A percentile compares a stretch with the other conserved stretches of the same genome.
These are phyloP conservation scores for Penicillium nordicum DNA, from an alignment of 2,329 filamentous ascomycete genomes.

Conservation along the genomic window DNA sequence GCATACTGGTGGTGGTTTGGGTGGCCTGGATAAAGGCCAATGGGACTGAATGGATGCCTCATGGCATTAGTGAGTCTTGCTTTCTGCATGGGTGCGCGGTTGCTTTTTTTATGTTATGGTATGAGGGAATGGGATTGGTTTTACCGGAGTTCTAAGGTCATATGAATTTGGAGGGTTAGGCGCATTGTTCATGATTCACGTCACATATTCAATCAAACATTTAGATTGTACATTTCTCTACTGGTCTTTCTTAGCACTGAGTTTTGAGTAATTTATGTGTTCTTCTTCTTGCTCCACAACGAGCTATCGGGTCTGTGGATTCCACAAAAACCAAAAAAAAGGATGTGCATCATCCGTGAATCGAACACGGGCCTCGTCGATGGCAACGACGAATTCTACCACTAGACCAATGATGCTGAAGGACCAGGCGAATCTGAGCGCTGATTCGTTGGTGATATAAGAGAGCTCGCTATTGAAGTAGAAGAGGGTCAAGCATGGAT, in stretches of 20 bases:
- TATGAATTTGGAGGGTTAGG: background rate
- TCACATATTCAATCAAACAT: background rate
- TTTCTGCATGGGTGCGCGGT: background rate
- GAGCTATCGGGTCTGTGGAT: background rate
- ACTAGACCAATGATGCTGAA: conserved; percentile 44
- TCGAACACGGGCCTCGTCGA: conserved; percentile 48
- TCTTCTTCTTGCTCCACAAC: background rate
- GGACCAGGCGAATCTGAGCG: background rate
- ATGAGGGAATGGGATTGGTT: background rate
- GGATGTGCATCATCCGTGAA: conserved; percentile 40
- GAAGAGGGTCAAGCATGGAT: background rate
- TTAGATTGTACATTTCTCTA: background rate
- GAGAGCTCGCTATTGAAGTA: accelerated
- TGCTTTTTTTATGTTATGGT: background rate
- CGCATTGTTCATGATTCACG: background rate
- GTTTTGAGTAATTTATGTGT: background rate
- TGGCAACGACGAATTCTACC: conserved; percentile 47
- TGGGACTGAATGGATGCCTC: conserved; percentile 37
- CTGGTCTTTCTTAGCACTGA: background rate
- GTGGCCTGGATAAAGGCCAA: conserved; percentile 36
- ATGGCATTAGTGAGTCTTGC: background rate
- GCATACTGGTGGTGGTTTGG: conserved; percentile 38
- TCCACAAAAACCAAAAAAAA: conserved; percentile 1
- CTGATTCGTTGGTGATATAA: conserved; percentile 4
- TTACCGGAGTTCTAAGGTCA: background rate